These are phyloP conservation scores for Claviceps capensis DNA, from an alignment of 2,329 filamentous ascomycete genomes.

Conservation along the genomic window DNA sequence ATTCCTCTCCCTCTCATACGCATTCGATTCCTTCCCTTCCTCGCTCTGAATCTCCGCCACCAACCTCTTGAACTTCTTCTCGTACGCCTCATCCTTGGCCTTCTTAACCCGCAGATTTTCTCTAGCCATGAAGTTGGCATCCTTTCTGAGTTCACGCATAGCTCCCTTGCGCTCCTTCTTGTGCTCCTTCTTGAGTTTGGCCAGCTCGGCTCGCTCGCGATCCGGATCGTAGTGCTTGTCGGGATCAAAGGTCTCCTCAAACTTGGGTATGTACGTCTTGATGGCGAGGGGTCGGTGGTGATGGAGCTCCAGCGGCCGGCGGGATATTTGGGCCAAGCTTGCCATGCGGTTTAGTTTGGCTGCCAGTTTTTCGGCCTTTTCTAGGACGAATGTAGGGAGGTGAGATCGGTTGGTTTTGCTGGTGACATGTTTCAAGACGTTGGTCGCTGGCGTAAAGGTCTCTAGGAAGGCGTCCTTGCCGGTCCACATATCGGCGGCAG, in stretches of 20 bases:
- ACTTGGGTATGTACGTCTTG: slow-evolving; percentile 80
- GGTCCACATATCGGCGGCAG: slow-evolving; percentile 60
- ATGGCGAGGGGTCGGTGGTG: slow-evolving; percentile 80
- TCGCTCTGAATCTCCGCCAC: slow-evolving; percentile 92
- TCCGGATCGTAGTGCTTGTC: slow-evolving; percentile 96
- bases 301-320: slow-evolving; percentile 75
- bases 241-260: slow-evolving; percentile 90
- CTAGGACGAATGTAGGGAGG: slow-evolving; percentile 30
- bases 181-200: slow-evolving; percentile 78
- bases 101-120: slow-evolving; percentile 89
- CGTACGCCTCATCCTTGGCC: slow-evolving; percentile 82
- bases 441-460: slow-evolving; percentile 54
- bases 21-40: slow-evolving; percentile 75
- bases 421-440: slow-evolving; percentile 47
- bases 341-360: slow-evolving; percentile 40
- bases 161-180: slow-evolving; percentile 93
- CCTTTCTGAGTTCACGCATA: slow-evolving; percentile 86
- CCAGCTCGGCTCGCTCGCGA: slow-evolving; percentile 71
- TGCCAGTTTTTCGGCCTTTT: slow-evolving; percentile 27
- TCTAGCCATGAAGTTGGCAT: slow-evolving; percentile 82
- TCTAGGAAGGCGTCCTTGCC: slow-evolving; percentile 63
- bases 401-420: slow-evolving; percentile 37
- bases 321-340: slow-evolving; percentile 46
- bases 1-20: slow-evolving; percentile 77
- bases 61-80: slow-evolving; percentile 87